These are phyloP conservation scores for Scutellaria barbata DNA, from an alignment of 257 asterid species.

Conservation along the genomic window DNA sequence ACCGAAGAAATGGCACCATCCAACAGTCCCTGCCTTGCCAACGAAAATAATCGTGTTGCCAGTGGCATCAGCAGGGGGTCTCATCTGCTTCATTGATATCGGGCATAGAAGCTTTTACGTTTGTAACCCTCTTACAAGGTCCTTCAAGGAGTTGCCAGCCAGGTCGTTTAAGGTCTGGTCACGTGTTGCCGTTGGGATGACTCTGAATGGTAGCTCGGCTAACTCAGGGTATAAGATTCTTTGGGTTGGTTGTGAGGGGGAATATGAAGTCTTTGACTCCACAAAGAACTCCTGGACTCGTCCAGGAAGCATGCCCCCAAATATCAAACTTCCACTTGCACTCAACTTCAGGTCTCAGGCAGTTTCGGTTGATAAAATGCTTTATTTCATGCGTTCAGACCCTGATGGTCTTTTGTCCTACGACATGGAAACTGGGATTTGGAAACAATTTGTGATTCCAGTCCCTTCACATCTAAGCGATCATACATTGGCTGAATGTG, in stretches of 20 bases:
- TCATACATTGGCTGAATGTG: constrained; percentile 72
- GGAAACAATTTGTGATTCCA: constrained; percentile 81
- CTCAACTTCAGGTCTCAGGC: constrained; percentile 91
- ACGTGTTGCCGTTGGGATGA: constrained; percentile 91
- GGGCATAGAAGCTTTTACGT: constrained; percentile 79
- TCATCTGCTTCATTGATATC: constrained; percentile 88
- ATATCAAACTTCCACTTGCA: constrained; percentile 71
- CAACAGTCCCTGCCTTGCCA: constrained; percentile 71
- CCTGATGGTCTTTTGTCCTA: constrained; percentile 87
- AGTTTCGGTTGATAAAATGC: constrained; percentile 51
- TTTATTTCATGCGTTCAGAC: constrained; percentile 82
- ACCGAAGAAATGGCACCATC: constrained; percentile 86
- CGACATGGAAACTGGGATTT: constrained; percentile 60
- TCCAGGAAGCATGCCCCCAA: constrained; percentile 67
- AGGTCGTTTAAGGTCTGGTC: constrained; percentile 86
- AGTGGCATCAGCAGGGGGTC: constrained; percentile 96
- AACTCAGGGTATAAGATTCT: constrained; percentile 73
- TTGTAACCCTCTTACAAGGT: constrained; percentile 86
- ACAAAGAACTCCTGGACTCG: constrained; percentile 65
- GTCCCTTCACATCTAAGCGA: constrained; percentile 67
- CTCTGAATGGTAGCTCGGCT: constrained; percentile 46
- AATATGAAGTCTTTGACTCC: constrained; percentile 77
- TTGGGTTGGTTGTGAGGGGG: constrained; percentile 91
- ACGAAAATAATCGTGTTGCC: constrained; percentile 78
- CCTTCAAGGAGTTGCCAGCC: constrained; percentile 83